Percentiles rank a stretch among this genome's conserved stretches.
These are phyloP conservation scores for Hansenula anomala DNA, from an alignment of 1,139 yeast species.

Conservation along the genomic window DNA sequence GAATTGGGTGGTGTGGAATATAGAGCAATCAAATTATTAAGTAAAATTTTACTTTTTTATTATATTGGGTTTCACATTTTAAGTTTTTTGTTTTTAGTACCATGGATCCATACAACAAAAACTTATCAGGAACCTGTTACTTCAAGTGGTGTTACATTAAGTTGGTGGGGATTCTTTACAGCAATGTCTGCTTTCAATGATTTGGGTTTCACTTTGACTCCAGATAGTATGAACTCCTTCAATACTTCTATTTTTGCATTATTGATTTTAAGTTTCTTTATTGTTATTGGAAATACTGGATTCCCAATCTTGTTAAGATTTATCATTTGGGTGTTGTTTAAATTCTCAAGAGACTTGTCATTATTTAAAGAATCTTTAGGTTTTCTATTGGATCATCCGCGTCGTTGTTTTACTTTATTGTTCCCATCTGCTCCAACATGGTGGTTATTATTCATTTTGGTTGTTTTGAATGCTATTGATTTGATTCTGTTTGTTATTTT, in stretches of 20 bases:
- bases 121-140: constrained; percentile 40
- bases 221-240: constrained; percentile 72
- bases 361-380: constrained; percentile 72
- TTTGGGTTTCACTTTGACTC: constrained; percentile 75
- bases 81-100: constrained; percentile 51
- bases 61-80: constrained; percentile 73
- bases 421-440: constrained; percentile 93
- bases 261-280: constrained; percentile 58
- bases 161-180: constrained; percentile 93
- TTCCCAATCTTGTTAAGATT: constrained; percentile 79
- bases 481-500: constrained; percentile 72
- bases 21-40: constrained; percentile 74
- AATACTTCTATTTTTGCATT: constrained; percentile 59
- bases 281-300: constrained; percentile 90
- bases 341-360: constrained; percentile 61
- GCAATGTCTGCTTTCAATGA: constrained; percentile 77
- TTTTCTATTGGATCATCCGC: constrained; percentile 88
- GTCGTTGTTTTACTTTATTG: constrained; percentile 89
- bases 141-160: constrained; percentile 56
- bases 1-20: constrained; percentile 98
- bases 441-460: constrained; percentile 80
- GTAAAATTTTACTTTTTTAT: constrained; percentile 59
- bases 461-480: constrained; percentile 71
- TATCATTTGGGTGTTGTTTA: constrained; percentile 75
- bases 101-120: constrained; percentile 54